A percentile compares a stretch with the other conserved stretches of the same genome.
These are phyloP conservation scores for Lablab purpureus DNA, from an alignment of 306 rosid species.

Conservation along the genomic window DNA sequence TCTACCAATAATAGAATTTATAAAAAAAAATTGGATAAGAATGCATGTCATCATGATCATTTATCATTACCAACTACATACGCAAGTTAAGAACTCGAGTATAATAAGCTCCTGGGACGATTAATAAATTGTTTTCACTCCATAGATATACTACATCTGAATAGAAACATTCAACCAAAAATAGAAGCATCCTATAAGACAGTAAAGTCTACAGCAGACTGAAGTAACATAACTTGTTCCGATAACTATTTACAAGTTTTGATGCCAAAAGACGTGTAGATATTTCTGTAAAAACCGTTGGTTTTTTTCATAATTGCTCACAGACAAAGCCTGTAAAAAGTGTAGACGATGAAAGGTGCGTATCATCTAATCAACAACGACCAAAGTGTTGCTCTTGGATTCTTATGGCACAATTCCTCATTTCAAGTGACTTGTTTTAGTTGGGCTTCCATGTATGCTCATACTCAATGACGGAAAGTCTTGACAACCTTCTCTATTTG, in stretches of 20 bases:
- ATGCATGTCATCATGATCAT: too few relatives aligned
- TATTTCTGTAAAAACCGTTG: slow-evolving; percentile 18
- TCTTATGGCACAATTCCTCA: slow-evolving; percentile 31
- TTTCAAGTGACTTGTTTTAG: slow-evolving; percentile 8
- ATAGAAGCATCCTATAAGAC: not conserved
- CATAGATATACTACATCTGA: not conserved
- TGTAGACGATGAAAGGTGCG: slow-evolving; percentile 25
- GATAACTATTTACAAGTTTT: slow-evolving; percentile 52
- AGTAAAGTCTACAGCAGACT: not conserved
- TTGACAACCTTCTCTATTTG: slow-evolving; percentile 84
- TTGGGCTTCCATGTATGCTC: slow-evolving; percentile 21
- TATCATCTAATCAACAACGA: slow-evolving; percentile 13
- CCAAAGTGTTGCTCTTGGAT: slow-evolving; percentile 38
- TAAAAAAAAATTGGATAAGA: too few relatives aligned
- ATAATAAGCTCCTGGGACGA: not conserved
- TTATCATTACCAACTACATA: not conserved
- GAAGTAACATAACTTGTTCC: slow-evolving; percentile 2
- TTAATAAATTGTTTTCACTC: not conserved
- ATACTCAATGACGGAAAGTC: slow-evolving; percentile 87
- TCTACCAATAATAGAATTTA: too few relatives aligned
- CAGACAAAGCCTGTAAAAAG: slow-evolving; percentile 34
- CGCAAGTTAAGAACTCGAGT: not conserved
- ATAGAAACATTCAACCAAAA: slow-evolving; percentile 10
- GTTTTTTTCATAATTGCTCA: slow-evolving; percentile 33
- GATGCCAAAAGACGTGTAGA: slow-evolving; percentile 19